Evolutionary conservation across 768 basidiomycete genomes (phyloP).

Genomic region (Fomitopsis pulvina): DNA sequence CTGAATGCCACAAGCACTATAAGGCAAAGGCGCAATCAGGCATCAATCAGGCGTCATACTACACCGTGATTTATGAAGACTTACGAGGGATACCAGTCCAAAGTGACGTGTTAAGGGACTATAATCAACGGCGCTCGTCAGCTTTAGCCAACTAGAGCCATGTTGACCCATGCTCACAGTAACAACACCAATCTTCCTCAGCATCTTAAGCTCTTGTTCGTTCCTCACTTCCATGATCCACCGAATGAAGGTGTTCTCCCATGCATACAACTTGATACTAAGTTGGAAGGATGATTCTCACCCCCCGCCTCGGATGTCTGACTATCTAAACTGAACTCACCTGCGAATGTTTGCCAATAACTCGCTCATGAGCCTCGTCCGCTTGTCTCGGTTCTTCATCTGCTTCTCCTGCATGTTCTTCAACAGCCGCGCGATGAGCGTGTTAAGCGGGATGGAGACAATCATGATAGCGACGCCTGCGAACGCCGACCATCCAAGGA

Average conservation of each 20-base stretch:
- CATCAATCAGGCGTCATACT: neutral
- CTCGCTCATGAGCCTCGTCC: slow-evolving; percentile 87
- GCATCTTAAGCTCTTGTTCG: slow-evolving; percentile 72
- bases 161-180: slow-evolving; percentile 56
- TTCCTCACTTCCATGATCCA: slow-evolving; percentile 78
- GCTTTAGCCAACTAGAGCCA: no score
- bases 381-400: slow-evolving; percentile 89
- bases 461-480: slow-evolving; percentile 87
- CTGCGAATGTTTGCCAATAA: slow-evolving; percentile 89
- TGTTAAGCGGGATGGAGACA: slow-evolving; percentile 72
- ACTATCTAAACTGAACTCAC: slow-evolving; percentile 23
- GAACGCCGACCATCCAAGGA: slow-evolving; percentile 89
- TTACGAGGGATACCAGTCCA: slow-evolving; percentile 63
- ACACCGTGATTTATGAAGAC: neutral
- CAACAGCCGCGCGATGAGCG: slow-evolving; percentile 58
- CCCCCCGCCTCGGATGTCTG: neutral
- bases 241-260: slow-evolving; percentile 88
- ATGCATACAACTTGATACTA: slow-evolving; percentile 88
- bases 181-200: slow-evolving; percentile 74
- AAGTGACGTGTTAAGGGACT: slow-evolving; percentile 55
- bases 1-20: slow-evolving; percentile 72
- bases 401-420: slow-evolving; percentile 80
- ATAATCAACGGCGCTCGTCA: neutral
- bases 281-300: neutral
- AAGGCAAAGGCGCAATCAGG: neutral